Conservation (phyloP, 140 eudicot species). For the Flaveria floridana region DNA sequence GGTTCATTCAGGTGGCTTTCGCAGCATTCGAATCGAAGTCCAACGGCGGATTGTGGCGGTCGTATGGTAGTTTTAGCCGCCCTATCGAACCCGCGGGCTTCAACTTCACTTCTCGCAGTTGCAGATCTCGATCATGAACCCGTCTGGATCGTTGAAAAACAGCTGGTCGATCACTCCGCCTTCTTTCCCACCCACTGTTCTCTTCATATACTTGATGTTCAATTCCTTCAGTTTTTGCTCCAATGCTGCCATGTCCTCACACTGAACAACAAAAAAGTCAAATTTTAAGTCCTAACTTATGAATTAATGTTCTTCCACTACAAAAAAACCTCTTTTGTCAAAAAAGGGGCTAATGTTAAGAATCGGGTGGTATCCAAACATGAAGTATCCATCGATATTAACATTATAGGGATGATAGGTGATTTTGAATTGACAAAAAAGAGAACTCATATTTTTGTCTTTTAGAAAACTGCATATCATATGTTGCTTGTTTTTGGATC, state of each 20-base stretch:
- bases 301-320: no score
- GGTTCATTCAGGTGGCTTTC: slow-evolving; percentile 31
- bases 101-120: slow-evolving; percentile 85
- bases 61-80: slow-evolving; percentile 55
- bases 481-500: no score
- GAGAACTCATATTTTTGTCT: no score
- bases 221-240: slow-evolving; percentile 53
- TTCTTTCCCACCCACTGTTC: slow-evolving; percentile 66
- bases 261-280: slow-evolving; percentile 27
- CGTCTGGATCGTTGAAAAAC: slow-evolving; percentile 85
- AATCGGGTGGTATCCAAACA: no score
- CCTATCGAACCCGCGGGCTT: slow-evolving; percentile 51
- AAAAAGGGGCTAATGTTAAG: no score
- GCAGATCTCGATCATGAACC: slow-evolving; percentile 84
- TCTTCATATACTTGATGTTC: slow-evolving; percentile 61
- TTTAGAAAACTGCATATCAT: no score
- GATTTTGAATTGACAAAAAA: no score
- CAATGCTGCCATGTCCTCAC: slow-evolving; percentile 81
- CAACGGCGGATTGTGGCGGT: slow-evolving; percentile 68
- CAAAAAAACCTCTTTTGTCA: no score
- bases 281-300: no score
- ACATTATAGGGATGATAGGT: no score
- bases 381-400: no score
- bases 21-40: slow-evolving; percentile 35
- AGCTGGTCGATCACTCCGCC: slow-evolving; percentile 68